phyloP scores from a whole-genome alignment of 768 basidiomycete species.

The Tylopilus sp. region DNA sequence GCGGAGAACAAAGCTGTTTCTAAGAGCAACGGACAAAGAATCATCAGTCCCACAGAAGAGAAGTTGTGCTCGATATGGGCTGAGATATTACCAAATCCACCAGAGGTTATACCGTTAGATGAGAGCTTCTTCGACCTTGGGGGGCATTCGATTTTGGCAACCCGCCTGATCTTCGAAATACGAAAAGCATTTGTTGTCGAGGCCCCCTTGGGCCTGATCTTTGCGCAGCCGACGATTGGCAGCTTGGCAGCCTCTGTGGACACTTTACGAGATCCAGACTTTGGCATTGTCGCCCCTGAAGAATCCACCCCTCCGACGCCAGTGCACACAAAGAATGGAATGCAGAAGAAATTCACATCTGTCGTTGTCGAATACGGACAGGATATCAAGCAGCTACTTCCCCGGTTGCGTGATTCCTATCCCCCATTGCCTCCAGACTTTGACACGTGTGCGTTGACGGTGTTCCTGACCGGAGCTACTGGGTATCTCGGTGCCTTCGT shows the following conservation, averaged over 20 bases:
- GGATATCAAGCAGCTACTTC: constrained; percentile 66
- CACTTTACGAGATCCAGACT: constrained; percentile 68
- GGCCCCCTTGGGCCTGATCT: constrained; percentile 88
- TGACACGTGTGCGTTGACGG: constrained; percentile 51
- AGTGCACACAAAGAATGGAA: constrained; percentile 6
- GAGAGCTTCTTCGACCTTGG: constrained; percentile 99
- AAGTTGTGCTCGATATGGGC: constrained; percentile 85
- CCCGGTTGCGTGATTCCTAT: constrained; percentile 60
- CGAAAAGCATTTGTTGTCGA: constrained; percentile 89
- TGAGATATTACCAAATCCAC: constrained; percentile 72
- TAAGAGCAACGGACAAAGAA: constrained; percentile 33
- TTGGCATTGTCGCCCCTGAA: constrained; percentile 61
- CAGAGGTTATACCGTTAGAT: constrained; percentile 75
- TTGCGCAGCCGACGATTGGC: constrained; percentile 82
- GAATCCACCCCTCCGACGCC: constrained; percentile 22
- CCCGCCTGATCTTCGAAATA: constrained; percentile 94
- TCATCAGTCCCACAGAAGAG: constrained; percentile 67
- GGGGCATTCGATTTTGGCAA: constrained; percentile 97
- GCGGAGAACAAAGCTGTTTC: constrained; percentile 37
- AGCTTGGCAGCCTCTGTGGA: constrained; percentile 79
- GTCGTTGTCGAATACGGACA: constrained; percentile 66
- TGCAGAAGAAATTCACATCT: constrained; percentile 19
- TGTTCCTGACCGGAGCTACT: constrained; percentile 96
- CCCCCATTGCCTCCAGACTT: constrained; percentile 58
- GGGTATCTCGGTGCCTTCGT: constrained; percentile 97